phyloP scores from a whole-genome alignment of 495 filamentous ascomycete species.

The Penicillium arizonense region DNA sequence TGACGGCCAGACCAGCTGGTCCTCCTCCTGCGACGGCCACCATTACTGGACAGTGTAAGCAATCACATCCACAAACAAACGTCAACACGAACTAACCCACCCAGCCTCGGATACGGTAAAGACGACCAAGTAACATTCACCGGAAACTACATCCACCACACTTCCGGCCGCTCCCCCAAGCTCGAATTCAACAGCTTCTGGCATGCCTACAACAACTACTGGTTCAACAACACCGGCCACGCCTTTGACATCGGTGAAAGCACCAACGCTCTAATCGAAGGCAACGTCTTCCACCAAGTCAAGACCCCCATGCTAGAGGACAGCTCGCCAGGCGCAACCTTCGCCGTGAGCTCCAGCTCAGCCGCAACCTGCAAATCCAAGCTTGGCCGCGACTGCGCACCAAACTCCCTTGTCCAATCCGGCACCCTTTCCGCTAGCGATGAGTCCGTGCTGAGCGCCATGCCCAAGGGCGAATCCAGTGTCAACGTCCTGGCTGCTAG shows the following conservation, averaged over 20 bases:
- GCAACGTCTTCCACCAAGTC: constrained; percentile 32
- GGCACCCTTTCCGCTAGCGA: constrained; percentile 22
- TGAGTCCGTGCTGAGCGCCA: constrained; percentile 21
- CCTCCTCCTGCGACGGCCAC: constrained; percentile 50
- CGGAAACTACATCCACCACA: constrained; percentile 48
- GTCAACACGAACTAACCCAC: neutral
- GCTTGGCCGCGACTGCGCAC: constrained; percentile 26
- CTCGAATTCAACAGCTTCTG: constrained; percentile 45
- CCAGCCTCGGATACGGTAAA: constrained; percentile 29
- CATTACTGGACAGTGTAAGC: constrained; percentile 53
- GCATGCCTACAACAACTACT: constrained; percentile 42
- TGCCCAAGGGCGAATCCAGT: constrained; percentile 20
- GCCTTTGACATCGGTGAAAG: constrained; percentile 28
- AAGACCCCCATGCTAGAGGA: constrained; percentile 21
- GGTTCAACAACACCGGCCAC: constrained; percentile 35
- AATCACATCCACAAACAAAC: neutral
- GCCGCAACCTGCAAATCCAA: constrained; percentile 22
- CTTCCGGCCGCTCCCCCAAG: constrained; percentile 52
- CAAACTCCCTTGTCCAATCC: constrained; percentile 25
- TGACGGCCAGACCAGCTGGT: constrained; percentile 49
- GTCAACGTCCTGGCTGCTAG: constrained; percentile 17
- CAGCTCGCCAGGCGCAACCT: constrained; percentile 20
- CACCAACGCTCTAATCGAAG: constrained; percentile 26
- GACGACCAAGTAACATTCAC: constrained; percentile 33
- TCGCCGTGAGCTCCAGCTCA: constrained; percentile 18